Evolutionary conservation across 805 yeast genomes (phyloP).

Genomic region (Pichia cabralensis): DNA sequence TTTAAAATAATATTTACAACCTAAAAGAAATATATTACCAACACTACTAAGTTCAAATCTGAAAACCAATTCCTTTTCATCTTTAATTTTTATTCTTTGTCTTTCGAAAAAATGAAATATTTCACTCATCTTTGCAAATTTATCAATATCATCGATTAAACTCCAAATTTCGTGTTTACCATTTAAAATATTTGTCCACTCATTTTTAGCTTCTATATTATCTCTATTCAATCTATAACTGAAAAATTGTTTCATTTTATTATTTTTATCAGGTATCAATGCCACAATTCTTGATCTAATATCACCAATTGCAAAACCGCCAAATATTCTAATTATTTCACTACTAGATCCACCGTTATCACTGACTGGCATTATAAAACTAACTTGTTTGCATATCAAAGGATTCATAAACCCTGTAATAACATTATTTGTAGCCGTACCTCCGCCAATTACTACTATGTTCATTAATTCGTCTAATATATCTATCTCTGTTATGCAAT

Average conservation of each 20-base stretch:
- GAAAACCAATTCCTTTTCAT: no score
- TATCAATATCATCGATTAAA: slow-evolving; percentile 38
- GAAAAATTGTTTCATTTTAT: slow-evolving; percentile 29
- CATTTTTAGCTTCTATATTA: slow-evolving; percentile 42
- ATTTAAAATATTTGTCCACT: slow-evolving; percentile 74
- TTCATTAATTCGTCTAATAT: no score
- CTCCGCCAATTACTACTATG: slow-evolving; percentile 52
- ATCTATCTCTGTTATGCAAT: no score
- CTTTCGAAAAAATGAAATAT: no score
- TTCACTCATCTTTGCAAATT: slow-evolving; percentile 25
- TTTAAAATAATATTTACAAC: no score
- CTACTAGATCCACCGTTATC: slow-evolving; percentile 96
- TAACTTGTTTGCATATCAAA: slow-evolving; percentile 17
- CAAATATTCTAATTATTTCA: slow-evolving; percentile 73
- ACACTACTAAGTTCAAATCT: no score
- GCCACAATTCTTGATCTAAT: slow-evolving; percentile 72
- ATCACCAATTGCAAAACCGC: slow-evolving; percentile 96
- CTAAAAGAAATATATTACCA: no score
- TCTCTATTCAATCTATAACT: slow-evolving; percentile 39
- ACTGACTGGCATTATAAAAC: slow-evolving; percentile 72
- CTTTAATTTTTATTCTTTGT: no score
- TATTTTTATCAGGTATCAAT: slow-evolving; percentile 46
- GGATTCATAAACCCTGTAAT: slow-evolving; percentile 39
- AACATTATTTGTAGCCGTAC: slow-evolving; percentile 79
- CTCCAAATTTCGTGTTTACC: slow-evolving; percentile 69